Base-by-base conservation (phyloP, 2,329 filamentous ascomycete genomes). In the Talaromyces islandicus region DNA sequence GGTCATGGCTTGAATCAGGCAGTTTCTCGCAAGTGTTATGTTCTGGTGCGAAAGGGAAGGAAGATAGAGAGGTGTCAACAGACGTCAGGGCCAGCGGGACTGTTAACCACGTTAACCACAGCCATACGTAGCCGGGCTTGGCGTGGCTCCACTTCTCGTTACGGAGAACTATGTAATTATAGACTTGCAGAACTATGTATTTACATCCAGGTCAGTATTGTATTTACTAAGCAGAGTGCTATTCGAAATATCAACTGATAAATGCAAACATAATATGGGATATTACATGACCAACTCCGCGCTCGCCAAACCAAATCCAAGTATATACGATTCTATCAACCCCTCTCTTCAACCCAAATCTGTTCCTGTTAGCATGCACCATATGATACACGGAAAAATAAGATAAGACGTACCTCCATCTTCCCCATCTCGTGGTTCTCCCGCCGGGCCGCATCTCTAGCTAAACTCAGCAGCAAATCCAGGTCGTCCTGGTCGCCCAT, bases 401-500 rank as follows among this genome's bases (percentile, higher is more conserved):
- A 5, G 4, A 11, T 32, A 32, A 61, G 63, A 80, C 90, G 83
- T 75, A 97, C 91, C 85, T 97, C 94, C 86, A 97, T 87, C 83
- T 96, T 97, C 57, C 90, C 92, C 80, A 92, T 89, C 64, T 96
- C 92, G 64, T 83, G 81, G 68, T 87, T 85, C 71, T 93, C 88
- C 73, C 85, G 89, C 76, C 81, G 85, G 54, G 89, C 92, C 61
- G 80, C 78, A 55, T 83, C 83, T 73, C 86, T 90, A 7, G 88
- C 87, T 53, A 80, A 83, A 73, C 85, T 83, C 58, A 97, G 82
- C 29, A 91, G 87, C 86, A 97, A 90, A 56, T 97, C 92, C 64
- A 97, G 77, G 77, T 99, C 94, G 70, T 99, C 94, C 74, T 97
- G 91, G 73, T 99, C 94, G 30, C 89, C 92, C 85, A 99, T 88